These are phyloP conservation scores for Termitomyces sp. DNA, from an alignment of 768 basidiomycete species.

Conservation along the genomic window DNA sequence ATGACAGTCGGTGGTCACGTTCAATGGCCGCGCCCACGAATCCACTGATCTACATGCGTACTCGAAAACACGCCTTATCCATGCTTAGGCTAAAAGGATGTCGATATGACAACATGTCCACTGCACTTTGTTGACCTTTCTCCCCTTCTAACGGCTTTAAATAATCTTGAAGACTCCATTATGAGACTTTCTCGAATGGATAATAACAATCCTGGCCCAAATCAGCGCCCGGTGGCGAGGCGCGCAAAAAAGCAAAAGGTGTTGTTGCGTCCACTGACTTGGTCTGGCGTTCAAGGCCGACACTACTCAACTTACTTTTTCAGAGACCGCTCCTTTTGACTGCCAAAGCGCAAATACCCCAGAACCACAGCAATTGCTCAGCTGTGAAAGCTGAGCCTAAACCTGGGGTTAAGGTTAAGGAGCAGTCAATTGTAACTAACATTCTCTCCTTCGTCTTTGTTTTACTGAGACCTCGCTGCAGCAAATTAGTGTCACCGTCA, in stretches of 20 bases:
- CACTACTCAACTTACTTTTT: neutral
- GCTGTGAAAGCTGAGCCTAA: neutral
- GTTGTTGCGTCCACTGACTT: neutral
- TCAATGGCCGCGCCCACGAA: neutral
- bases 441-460: neutral
- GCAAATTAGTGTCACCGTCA: neutral
- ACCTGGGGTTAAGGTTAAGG: neutral
- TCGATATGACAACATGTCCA: neutral
- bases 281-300: neutral
- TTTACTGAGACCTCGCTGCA: neutral
- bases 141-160: neutral
- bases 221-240: neutral
- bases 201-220: neutral
- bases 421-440: neutral
- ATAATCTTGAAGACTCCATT: neutral
- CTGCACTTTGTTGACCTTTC: neutral
- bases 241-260: neutral
- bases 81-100: neutral
- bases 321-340: neutral
- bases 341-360: neutral
- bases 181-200: neutral
- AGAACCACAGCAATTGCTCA: neutral
- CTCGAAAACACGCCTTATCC: neutral
- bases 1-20: neutral
- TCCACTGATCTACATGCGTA: neutral